Base-by-base conservation (phyloP, 1,139 yeast species). In the Ogataea hybrid region DNA sequence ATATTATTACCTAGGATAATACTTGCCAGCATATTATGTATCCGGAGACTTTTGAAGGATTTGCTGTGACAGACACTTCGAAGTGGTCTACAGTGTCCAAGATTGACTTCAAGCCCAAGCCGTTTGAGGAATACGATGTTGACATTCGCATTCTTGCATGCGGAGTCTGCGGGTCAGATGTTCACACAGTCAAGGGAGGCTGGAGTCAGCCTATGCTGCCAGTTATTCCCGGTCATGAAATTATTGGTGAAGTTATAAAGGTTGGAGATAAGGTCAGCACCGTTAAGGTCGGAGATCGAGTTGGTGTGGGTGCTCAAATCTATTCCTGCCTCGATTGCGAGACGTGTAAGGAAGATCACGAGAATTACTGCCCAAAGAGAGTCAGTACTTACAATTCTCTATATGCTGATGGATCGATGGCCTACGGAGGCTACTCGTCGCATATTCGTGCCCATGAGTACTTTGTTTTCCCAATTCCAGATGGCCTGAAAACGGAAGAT, bases 381-480 rank as follows among this genome's bases (percentile, higher is more conserved):
- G 70, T 71, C 22, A 58, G 56, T 17, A 78, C 84, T 25, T 79
- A 76, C 59, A 72, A 74, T 49, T 47, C 58, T 5, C 41, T 46
- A n/a, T 77, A 71, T 48, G 32, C 68, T 21, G 71, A 59, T 41
- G 65, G 65, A 38, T 53, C 58, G 6, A 61, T 51, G 59, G 69
- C 69, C 14, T 77, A 77, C 51, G 87, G 87, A 53, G 86, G 87
- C 6, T 79, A 77, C 59, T 64, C 85, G 6, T 71, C 79, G 35
- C 78, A 75, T 58, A 63, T 76, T 32, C 70, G 79, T 48, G 80
- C 74, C 32, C 66, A 74, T 54, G 79, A 77, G 52, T 64, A 69
- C 45, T 77, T 74, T 54, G 77, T 69, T 6, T 74, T 79, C 61
- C 70, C 73, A 20, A 73, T 81, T 44, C 86, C 87, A 16, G 80